Evolutionary conservation across 257 asterid species (phyloP).

Genomic region (Petrea volubilis): DNA sequence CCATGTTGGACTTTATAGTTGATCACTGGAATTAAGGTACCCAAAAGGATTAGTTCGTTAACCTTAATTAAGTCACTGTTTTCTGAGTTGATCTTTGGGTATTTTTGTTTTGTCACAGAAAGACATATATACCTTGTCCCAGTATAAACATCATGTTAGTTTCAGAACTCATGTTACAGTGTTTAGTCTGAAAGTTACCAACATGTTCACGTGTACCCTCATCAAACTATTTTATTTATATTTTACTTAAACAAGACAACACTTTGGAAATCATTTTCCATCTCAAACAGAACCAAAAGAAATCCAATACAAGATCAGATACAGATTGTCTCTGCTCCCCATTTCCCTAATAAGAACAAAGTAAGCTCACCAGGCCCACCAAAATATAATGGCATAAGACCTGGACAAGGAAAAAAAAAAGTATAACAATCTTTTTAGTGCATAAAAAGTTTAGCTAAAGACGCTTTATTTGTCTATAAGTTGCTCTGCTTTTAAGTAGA

Average conservation of each 20-base stretch:
- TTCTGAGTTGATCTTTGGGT: not conserved
- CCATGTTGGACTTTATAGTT: not conserved
- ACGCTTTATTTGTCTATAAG: not conserved
- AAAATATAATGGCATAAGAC: slow-evolving; percentile 3
- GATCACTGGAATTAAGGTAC: not conserved
- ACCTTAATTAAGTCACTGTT: not conserved
- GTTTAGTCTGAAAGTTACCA: slow-evolving; percentile 12
- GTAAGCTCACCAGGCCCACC: not conserved
- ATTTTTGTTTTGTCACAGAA: not conserved
- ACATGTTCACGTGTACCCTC: slow-evolving; percentile 22
- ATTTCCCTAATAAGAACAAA: not conserved
- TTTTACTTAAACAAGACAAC: not conserved
- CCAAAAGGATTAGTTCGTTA: not conserved
- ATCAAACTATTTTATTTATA: not conserved
- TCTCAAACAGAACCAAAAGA: not conserved
- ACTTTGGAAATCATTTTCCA: slow-evolving; percentile 1
- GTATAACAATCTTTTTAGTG: too few relatives aligned
- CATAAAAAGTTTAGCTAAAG: not conserved
- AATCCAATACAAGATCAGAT: not conserved
- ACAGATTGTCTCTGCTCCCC: slow-evolving; percentile 32
- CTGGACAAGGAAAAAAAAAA: not conserved
- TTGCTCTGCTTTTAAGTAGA: not conserved
- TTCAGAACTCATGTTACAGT: not conserved
- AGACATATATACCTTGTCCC: not conserved
- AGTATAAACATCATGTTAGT: not conserved